Evolutionary conservation across 371 early-diverging fungal species (phyloP).

Genomic region (Apophysomyces trapeziformis): DNA sequence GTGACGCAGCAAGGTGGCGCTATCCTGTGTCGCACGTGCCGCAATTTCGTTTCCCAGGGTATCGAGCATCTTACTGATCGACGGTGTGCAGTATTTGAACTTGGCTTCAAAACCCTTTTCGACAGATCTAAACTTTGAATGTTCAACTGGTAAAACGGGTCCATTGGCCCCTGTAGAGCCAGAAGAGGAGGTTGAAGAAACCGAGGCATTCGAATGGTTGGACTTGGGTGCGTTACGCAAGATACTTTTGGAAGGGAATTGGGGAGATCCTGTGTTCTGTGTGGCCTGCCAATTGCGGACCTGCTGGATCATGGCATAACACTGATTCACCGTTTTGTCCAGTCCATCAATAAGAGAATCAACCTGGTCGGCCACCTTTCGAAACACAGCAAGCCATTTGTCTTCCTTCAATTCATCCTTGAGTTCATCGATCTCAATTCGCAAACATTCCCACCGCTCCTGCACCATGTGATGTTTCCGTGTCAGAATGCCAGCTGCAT

Average conservation of each 20-base stretch:
- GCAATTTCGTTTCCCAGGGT: conserved; percentile 65
- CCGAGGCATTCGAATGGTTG: conserved; percentile 15
- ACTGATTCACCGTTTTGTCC: conserved; percentile 59
- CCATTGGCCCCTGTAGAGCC: conserved; percentile 4
- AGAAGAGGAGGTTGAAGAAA: conserved; percentile 8
- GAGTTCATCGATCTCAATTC: conserved; percentile 51
- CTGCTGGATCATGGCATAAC: conserved; percentile 55
- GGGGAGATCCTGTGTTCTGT: background rate
- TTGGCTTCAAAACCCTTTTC: conserved; percentile 69
- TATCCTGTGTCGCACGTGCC: conserved; percentile 55
- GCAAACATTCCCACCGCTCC: conserved; percentile 52
- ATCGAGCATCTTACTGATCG: conserved; percentile 61
- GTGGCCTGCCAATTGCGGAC: conserved; percentile 39
- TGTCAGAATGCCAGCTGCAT: conserved; percentile 36
- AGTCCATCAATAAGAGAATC: conserved; percentile 66
- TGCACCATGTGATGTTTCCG: conserved; percentile 43
- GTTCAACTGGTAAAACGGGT: conserved; percentile 41
- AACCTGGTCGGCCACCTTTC: conserved; percentile 62
- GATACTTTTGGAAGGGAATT: conserved; percentile 21
- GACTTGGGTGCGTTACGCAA: conserved; percentile 23
- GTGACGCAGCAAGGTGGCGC: conserved; percentile 48
- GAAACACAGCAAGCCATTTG: conserved; percentile 65
- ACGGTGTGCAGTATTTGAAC: conserved; percentile 65
- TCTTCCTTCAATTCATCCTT: conserved; percentile 68
- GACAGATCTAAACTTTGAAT: conserved; percentile 53